Evolutionary conservation across 768 basidiomycete species (phyloP), one percentile per base, ranked within the genome.

Genomic region (Lactifluus volemus): DNA sequence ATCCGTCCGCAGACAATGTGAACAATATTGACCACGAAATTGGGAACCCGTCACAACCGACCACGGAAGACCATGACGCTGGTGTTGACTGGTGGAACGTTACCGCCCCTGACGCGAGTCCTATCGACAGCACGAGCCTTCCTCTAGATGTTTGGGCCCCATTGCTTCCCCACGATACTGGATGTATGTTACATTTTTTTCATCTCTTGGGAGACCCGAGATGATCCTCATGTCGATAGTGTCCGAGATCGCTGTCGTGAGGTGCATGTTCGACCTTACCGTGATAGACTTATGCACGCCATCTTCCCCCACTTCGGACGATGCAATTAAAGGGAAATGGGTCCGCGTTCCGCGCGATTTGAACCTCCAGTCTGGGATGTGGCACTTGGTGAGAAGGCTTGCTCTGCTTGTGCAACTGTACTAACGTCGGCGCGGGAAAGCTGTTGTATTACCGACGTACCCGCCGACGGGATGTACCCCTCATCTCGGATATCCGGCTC

Each of bases 391-490:
- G 63, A 69, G 82, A 72, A 34, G 48, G n/a, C 42, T 59, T 58
- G 11, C 61, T 32, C 54, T 57, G 45, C 69, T 50, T 11, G 55
- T 44, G 29, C 1, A 48, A 56, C 12, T 4, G 47, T 6, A 48
- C 53, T 41, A 47, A 25, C 17, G 34, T 55, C n/a, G 55, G 32
- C 60, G 30, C 55, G 65, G 63, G 78, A 72, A 56, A 84, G 78
- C 76, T 86, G 68, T 70, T 97, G 17, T 92, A 89, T 72, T 94
- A 95, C 68, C 84, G 92, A 58, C 83, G 95, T 19, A 92, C 92
- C 17, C 80, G 91, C 52, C 80, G 93, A 53, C 81, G 89, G 65
- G 88, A 94, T 67, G 79, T 92, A 19, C 82, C 87, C 11, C 81
- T 97, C 21, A 80, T 97, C 47, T 86, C 84, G 1, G 84, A 91